Percentiles rank a stretch among this genome's conserved stretches.
Conservation (phyloP, 202 grass and related monocot genomes). For the Cymbopogon flexuosus region DNA sequence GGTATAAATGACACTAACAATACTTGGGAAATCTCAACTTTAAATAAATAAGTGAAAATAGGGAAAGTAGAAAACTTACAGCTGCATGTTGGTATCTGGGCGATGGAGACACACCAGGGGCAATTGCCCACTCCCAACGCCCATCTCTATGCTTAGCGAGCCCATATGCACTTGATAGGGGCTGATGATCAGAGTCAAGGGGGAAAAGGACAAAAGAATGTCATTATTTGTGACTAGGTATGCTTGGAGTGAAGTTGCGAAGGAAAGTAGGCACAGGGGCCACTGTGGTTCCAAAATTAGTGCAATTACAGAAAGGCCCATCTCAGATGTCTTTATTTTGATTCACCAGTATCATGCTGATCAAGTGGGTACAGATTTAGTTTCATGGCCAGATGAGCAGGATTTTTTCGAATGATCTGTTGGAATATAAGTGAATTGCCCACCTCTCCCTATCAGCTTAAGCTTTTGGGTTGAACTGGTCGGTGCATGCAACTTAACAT, state of each 20-base stretch:
- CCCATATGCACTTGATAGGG: slow-evolving; percentile 85
- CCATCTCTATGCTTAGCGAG: slow-evolving; percentile 99
- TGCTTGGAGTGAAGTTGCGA: slow-evolving; percentile 4
- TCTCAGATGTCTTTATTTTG: neutral
- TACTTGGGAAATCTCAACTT: neutral
- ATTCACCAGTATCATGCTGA: slow-evolving; percentile 1
- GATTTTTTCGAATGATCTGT: no score
- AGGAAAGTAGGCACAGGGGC: neutral
- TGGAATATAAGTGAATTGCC: no score
- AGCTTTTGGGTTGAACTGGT: no score
- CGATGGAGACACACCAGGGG: slow-evolving; percentile 93
- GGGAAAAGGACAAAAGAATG: neutral
- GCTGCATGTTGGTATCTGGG: slow-evolving; percentile 97
- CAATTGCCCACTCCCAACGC: slow-evolving; percentile 99
- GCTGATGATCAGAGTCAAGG: slow-evolving; percentile 43
- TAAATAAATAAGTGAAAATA: slow-evolving; percentile 23
- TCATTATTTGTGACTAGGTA: neutral
- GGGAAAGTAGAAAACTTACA: slow-evolving; percentile 50
- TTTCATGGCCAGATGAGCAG: neutral
- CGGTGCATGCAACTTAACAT: no score
- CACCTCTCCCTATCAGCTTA: no score
- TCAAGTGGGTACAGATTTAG: slow-evolving; percentile 7
- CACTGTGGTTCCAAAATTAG: neutral
- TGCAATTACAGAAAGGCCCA: slow-evolving; percentile 2
- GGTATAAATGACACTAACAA: slow-evolving; percentile 22